A percentile compares a stretch with the other conserved stretches of the same genome.
Conservation (phyloP, 345 rosid genomes). For the Eutrema heterophyllum region DNA sequence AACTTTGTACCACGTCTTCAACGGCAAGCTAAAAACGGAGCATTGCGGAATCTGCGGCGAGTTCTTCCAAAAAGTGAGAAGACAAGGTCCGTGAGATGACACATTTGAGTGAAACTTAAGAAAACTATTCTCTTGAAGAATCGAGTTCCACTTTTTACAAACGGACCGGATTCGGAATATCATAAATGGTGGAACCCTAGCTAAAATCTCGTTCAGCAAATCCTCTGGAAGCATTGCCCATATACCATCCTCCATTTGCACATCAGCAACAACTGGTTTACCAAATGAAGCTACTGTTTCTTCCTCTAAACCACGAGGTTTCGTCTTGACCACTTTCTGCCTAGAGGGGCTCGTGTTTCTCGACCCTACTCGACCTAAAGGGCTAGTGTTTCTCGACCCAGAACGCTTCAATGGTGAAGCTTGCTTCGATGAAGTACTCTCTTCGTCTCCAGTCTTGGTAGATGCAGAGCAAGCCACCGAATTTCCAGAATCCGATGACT, state of each 20-base stretch:
- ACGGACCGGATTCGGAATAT: constrained; percentile 86
- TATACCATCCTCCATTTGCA: constrained; percentile 84
- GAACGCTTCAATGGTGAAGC: constrained; percentile 55
- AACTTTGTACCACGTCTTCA: constrained; percentile 87
- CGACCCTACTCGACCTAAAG: constrained; percentile 64
- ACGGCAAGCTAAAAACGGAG: constrained; percentile 85
- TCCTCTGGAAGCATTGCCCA: constrained; percentile 99
- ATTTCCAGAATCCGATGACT: constrained; percentile 48
- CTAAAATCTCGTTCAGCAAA: constrained; percentile 79
- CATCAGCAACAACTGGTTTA: constrained; percentile 55
- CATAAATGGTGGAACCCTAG: constrained; percentile 91
- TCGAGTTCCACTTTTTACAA: constrained; percentile 82
- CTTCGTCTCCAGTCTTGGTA: constrained; percentile 35
- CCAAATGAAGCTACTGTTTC: constrained; percentile 81
- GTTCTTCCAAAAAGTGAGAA: constrained; percentile 89
- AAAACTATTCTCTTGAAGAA: constrained; percentile 82
- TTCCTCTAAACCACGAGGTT: constrained; percentile 93
- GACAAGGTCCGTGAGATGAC: constrained; percentile 81
- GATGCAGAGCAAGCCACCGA: constrained; percentile 29
- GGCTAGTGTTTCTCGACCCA: constrained; percentile 74
- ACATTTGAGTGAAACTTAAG: constrained; percentile 73
- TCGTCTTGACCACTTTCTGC: constrained; percentile 83
- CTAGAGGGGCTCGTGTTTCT: constrained; percentile 85
- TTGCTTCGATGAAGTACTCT: constrained; percentile 47
- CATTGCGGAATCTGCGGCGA: constrained; percentile 81